Base-by-base conservation (phyloP, 169 alveolate genomes). In the Plasmodium adleri region DNA sequence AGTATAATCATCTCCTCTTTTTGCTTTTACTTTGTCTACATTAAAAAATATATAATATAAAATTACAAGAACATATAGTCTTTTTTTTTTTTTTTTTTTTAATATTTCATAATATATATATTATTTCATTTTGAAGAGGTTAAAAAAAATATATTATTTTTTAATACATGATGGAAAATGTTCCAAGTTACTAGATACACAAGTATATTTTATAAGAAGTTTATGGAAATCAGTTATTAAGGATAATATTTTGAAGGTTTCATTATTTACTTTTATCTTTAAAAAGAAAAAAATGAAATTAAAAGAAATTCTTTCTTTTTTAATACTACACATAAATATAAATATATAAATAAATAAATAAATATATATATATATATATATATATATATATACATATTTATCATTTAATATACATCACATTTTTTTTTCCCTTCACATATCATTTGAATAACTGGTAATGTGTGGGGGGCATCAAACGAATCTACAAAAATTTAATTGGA, bases 401-500 rank as follows among this genome's bases (percentile, higher is more conserved):
- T n/a, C 58, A 52, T 83, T 54, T 71, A 49, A 71, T 72, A 10
- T 86, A 86, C 92, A 17, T 86, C 92, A 13, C 92, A 86, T 28
- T 54, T 72, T 54, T 60, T 54, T 62, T 72, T 86, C 58, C 92
- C 92, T 86, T 86, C 92, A 72, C 92, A 86, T 32, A 86, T 26
- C 92, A 86, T 86, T 64, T 86, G 92, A 22, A 86, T 87, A 86
- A 86, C 87, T 0, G 92, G 92, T 50, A 86, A 49, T 50, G 92
- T 86, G 63, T 86, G 92, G 4, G 92, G 92, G 12, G 87, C 92
- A 59, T 86, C 92, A 15, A 45, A 52, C 39, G 87, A 24, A 54
- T 59, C 92, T 86, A 56, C 9, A 39, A 72, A 72, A 64, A 62
- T n/a, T 45, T 8, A 17, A 59, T 17, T 22, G 45, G 17, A 67